Percentiles rank a stretch among this genome's conserved stretches.
These are phyloP conservation scores for Favolaschia claudopus DNA, from an alignment of 768 basidiomycete species.

Conservation along the genomic window DNA sequence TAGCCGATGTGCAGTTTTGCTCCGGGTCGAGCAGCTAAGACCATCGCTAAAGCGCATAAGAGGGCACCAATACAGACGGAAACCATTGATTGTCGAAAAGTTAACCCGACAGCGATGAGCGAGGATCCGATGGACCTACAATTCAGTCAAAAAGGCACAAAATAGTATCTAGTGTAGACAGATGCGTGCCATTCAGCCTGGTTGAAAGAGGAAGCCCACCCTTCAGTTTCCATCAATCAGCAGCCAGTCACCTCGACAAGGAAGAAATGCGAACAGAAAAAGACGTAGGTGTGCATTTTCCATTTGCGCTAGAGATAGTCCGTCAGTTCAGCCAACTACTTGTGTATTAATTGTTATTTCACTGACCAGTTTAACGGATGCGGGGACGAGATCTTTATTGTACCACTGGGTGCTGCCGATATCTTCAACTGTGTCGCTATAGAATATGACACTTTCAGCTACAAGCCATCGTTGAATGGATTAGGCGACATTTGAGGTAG, in stretches of 20 bases:
- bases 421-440: slow-evolving; percentile 3
- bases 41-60: slow-evolving; percentile 26
- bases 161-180: neutral
- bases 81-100: slow-evolving; percentile 32
- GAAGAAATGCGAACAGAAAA: slow-evolving; percentile 17
- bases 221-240: neutral
- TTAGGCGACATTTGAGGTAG: neutral
- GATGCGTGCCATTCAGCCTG: slow-evolving; percentile 28
- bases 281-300: slow-evolving; percentile 27
- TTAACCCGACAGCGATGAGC: slow-evolving; percentile 31
- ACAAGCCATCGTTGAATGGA: neutral
- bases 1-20: slow-evolving; percentile 32
- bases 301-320: slow-evolving; percentile 13
- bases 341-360: too few species aligned
- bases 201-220: slow-evolving; percentile 29
- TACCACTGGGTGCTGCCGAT: slow-evolving; percentile 22
- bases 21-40: slow-evolving; percentile 28
- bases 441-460: too few species aligned
- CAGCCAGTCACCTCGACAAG: too few species aligned
- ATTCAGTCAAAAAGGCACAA: neutral
- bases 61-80: slow-evolving; percentile 27
- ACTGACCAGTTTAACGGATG: slow-evolving; percentile 14
- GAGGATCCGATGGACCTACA: slow-evolving; percentile 30
- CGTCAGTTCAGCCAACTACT: too few species aligned
- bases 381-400: slow-evolving; percentile 25